Percentiles rank a stretch among this genome's conserved stretches.
Conservation (phyloP, 805 yeast genomes). For the Candida nonsorbophila region DNA sequence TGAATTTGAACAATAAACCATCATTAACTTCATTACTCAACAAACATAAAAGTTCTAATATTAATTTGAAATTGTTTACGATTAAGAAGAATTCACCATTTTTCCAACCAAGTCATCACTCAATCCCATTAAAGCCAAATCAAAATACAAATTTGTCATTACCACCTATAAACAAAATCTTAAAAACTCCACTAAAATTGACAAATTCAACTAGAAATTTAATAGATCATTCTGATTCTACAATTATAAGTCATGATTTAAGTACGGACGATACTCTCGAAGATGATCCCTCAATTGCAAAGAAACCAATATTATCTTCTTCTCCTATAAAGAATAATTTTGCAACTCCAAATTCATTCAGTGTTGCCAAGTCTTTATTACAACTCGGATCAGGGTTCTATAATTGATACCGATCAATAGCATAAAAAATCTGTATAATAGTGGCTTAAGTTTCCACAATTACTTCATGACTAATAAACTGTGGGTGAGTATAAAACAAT, state of each 20-base stretch:
- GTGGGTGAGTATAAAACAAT: no score
- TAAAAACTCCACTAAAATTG: slow-evolving; percentile 37
- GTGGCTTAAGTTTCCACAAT: no score
- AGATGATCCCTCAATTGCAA: slow-evolving; percentile 18
- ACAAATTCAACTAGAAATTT: slow-evolving; percentile 18
- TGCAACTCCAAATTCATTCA: slow-evolving; percentile 42
- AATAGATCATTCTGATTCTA: slow-evolving; percentile 15
- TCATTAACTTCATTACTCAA: slow-evolving; percentile 5
- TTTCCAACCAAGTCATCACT: no score
- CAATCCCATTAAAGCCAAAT: slow-evolving; percentile 8
- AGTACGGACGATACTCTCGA: slow-evolving; percentile 11
- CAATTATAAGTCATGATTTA: background rate
- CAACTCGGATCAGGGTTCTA: slow-evolving; percentile 28
- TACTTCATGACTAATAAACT: no score
- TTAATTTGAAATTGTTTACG: slow-evolving; percentile 28
- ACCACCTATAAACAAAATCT: slow-evolving; percentile 39
- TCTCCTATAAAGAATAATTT: slow-evolving; percentile 30
- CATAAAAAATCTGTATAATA: no score
- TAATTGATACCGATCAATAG: no score
- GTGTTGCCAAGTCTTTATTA: slow-evolving; percentile 41
- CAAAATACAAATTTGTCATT: slow-evolving; percentile 10
- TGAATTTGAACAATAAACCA: slow-evolving; percentile 7
- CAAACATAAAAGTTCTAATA: slow-evolving; percentile 4
- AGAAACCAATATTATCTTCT: slow-evolving; percentile 16
- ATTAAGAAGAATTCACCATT: slow-evolving; percentile 31